Percentiles rank a stretch among this genome's conserved stretches.
Conservation (phyloP, 2,329 filamentous ascomycete genomes). For the Pseudogymnoascus sp. region DNA sequence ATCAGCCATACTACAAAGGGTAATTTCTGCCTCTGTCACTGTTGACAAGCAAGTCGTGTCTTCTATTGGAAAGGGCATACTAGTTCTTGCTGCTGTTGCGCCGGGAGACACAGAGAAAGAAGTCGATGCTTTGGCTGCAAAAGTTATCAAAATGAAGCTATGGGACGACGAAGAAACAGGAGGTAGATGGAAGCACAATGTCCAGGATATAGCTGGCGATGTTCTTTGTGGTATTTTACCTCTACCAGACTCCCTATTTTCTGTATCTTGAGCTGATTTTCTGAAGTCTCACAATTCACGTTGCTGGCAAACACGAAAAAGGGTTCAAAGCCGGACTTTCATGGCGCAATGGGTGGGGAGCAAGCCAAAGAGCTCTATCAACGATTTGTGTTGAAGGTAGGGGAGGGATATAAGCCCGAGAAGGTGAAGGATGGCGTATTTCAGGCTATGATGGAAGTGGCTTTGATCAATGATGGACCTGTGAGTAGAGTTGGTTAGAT, state of each 20-base stretch:
- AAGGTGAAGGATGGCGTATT: constrained; percentile 93
- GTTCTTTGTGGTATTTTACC: constrained; percentile 73
- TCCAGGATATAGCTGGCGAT: constrained; percentile 82
- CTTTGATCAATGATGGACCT: constrained; percentile 76
- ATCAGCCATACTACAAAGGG: constrained; percentile 81
- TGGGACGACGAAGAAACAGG: constrained; percentile 57
- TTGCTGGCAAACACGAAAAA: constrained; percentile 90
- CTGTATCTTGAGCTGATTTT: constrained; percentile 9
- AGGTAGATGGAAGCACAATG: constrained; percentile 72
- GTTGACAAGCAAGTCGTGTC: constrained; percentile 88
- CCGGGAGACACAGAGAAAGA: constrained; percentile 88
- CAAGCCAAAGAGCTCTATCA: constrained; percentile 77
- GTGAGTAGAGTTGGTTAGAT: constrained; percentile 33
- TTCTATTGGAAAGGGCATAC: constrained; percentile 78
- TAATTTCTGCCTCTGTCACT: constrained; percentile 90
- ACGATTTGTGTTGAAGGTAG: constrained; percentile 70
- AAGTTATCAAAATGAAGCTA: constrained; percentile 81
- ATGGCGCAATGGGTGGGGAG: constrained; percentile 70
- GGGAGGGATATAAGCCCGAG: constrained; percentile 60
- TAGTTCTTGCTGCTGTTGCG: constrained; percentile 86
- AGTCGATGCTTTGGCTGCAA: constrained; percentile 71
- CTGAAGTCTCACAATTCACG: constrained; percentile 91
- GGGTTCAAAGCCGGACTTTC: constrained; percentile 91
- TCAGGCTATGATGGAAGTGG: constrained; percentile 98
- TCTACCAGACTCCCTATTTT: neutral